Conservation (phyloP, 352 stramenopile genomes). For the Phytophthora pinifolia region DNA sequence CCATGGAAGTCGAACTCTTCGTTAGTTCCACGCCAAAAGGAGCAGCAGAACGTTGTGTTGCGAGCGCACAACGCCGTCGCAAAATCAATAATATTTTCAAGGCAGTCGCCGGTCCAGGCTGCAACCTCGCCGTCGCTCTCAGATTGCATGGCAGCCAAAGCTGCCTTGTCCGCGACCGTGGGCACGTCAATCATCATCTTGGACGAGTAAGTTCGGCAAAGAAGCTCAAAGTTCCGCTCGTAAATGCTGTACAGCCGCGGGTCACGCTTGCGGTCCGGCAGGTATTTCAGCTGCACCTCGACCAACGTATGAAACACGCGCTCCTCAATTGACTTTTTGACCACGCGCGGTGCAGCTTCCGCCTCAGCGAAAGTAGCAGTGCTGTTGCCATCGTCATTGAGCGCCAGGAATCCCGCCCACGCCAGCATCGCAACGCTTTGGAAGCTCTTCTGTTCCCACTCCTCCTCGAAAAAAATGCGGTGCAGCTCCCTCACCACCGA, state of each 20-base stretch:
- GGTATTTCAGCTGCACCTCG: constrained; percentile 74
- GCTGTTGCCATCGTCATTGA: constrained; percentile 33
- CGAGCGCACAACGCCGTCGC: constrained; percentile 60
- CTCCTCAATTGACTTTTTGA: constrained; percentile 71
- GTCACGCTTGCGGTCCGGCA: constrained; percentile 73
- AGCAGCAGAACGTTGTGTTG: constrained; percentile 54
- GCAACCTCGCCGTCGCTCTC: constrained; percentile 58
- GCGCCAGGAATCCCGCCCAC: constrained; percentile 66
- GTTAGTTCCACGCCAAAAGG: constrained; percentile 59
- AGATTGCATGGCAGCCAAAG: constrained; percentile 62
- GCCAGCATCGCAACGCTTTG: constrained; percentile 79
- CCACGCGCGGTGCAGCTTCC: constrained; percentile 47
- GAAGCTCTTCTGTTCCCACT: constrained; percentile 68
- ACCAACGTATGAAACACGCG: constrained; percentile 70
- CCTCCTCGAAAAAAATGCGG: constrained; percentile 53
- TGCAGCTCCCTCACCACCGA: constrained; percentile 63
- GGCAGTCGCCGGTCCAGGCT: constrained; percentile 69
- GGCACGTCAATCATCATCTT: constrained; percentile 82
- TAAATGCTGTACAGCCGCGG: constrained; percentile 71
- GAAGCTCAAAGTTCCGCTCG: constrained; percentile 64
- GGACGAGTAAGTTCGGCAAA: constrained; percentile 74
- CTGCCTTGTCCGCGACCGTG: constrained; percentile 67
- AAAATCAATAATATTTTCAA: constrained; percentile 81
- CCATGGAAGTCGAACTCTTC: constrained; percentile 37
- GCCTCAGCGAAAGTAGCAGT: constrained; percentile 58